Evolutionary conservation across 1,284 basidiomycete genomes (phyloP).

Genomic region (Ustilago tritici): DNA sequence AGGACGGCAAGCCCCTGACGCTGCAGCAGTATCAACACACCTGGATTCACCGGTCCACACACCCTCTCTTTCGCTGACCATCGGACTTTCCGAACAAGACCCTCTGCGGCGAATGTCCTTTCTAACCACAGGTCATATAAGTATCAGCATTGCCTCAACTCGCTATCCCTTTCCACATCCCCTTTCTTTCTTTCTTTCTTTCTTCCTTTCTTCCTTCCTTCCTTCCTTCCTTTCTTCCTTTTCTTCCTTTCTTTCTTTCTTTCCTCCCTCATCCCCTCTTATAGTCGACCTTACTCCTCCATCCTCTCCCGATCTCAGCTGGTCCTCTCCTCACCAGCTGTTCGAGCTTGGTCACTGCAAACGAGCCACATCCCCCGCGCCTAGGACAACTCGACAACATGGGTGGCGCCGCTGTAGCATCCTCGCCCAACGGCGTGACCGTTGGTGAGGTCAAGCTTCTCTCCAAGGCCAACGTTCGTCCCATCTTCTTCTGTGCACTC

Average conservation of each 20-base stretch:
- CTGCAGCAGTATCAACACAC: background rate
- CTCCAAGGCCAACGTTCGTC: conserved; percentile 64
- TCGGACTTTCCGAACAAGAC: conserved; percentile 5
- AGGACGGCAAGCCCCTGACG: background rate
- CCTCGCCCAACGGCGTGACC: conserved; percentile 35
- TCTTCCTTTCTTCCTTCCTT: background rate
- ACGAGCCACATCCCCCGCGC: background rate
- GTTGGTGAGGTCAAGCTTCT: conserved; percentile 59
- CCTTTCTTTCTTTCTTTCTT: background rate
- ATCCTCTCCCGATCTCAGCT: background rate
- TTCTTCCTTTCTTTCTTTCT: background rate
- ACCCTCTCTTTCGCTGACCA: background rate
- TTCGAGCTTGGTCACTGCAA: background rate
- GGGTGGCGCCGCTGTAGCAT: conserved; percentile 34
- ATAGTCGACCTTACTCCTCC: too few species aligned
- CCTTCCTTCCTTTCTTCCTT: background rate
- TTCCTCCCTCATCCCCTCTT: background rate
- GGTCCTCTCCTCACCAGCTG: background rate
- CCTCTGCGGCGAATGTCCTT: background rate
- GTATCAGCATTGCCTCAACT: background rate
- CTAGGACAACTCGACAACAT: conserved; percentile 13
- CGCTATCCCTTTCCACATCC: background rate
- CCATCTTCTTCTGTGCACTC: conserved; percentile 67
- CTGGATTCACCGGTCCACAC: conserved; percentile 2
- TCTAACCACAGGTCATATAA: conserved; percentile 3